phyloP scores from a whole-genome alignment of 2,329 filamentous ascomycete genomes.

The Ophiostoma piceae region DNA sequence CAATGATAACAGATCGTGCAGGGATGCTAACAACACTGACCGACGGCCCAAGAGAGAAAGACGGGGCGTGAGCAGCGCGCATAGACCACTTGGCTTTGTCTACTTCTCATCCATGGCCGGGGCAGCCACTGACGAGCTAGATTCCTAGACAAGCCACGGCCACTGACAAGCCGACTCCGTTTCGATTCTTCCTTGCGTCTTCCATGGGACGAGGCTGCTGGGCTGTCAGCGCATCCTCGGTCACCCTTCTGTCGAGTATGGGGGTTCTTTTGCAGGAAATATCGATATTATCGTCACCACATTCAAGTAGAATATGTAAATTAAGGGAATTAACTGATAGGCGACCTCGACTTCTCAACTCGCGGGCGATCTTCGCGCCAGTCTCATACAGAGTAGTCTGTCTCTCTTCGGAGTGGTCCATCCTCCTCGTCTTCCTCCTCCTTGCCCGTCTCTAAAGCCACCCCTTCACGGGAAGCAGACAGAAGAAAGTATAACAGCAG shows the following conservation, averaged over 20 bases:
- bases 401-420: neutral
- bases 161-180: neutral
- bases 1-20: neutral
- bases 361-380: too few species aligned
- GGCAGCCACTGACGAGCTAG: neutral
- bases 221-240: conserved; percentile 1
- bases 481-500: neutral
- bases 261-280: neutral
- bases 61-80: conserved; percentile 5
- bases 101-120: neutral
- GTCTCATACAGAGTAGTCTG: neutral
- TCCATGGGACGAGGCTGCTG: neutral
- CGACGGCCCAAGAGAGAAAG: conserved; percentile 6
- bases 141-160: neutral
- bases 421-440: neutral
- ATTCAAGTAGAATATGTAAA: neutral
- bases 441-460: neutral
- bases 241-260: conserved; percentile 5
- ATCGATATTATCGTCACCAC: neutral
- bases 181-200: conserved; percentile 7
- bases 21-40: neutral
- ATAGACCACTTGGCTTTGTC: neutral
- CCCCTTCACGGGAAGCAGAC: neutral
- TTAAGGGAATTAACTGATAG: neutral
- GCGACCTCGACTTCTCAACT: too few species aligned